Evolutionary conservation across 2,329 filamentous ascomycete species (phyloP).

Genomic region (Trichoderma atroviride): DNA sequence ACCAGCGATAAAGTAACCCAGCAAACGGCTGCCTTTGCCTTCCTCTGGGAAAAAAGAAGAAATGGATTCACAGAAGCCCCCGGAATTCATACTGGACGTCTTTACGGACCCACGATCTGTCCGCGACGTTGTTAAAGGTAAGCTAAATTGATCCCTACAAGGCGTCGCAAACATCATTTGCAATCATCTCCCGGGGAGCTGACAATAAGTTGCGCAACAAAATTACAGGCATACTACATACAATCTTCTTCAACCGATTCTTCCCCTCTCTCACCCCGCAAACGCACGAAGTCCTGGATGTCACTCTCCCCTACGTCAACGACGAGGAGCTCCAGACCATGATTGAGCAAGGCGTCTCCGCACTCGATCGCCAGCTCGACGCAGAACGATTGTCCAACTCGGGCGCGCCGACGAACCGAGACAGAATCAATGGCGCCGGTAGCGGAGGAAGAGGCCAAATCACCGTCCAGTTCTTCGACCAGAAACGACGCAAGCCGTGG

Average conservation of each 20-base stretch:
- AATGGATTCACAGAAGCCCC: conserved; percentile 61
- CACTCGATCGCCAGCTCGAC: conserved; percentile 77
- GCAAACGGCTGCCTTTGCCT: conserved; percentile 1
- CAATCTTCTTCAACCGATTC: conserved; percentile 98
- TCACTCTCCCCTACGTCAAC: conserved; percentile 85
- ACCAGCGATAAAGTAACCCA: conserved; percentile 9
- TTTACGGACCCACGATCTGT: conserved; percentile 89
- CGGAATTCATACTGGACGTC: conserved; percentile 91
- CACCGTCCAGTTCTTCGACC: conserved; percentile 92
- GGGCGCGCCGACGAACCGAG: conserved; percentile 44
- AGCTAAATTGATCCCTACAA: background rate
- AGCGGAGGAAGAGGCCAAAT: conserved; percentile 74
- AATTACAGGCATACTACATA: conserved; percentile 79
- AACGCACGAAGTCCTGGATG: conserved; percentile 85
- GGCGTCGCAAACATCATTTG: background rate
- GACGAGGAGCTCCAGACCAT: conserved; percentile 90
- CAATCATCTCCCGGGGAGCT: background rate
- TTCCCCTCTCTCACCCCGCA: conserved; percentile 83
- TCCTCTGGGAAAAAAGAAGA: conserved; percentile 24
- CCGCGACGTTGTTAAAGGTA: conserved; percentile 90
- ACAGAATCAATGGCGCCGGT: conserved; percentile 22
- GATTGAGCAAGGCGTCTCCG: conserved; percentile 82
- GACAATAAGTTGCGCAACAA: background rate
- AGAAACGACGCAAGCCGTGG: conserved; percentile 79
- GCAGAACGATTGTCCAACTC: conserved; percentile 51